Evolutionary conservation across 257 asterid genomes (phyloP), one percentile per base, ranked within the genome.

Genomic region (Mentha longifolia): DNA sequence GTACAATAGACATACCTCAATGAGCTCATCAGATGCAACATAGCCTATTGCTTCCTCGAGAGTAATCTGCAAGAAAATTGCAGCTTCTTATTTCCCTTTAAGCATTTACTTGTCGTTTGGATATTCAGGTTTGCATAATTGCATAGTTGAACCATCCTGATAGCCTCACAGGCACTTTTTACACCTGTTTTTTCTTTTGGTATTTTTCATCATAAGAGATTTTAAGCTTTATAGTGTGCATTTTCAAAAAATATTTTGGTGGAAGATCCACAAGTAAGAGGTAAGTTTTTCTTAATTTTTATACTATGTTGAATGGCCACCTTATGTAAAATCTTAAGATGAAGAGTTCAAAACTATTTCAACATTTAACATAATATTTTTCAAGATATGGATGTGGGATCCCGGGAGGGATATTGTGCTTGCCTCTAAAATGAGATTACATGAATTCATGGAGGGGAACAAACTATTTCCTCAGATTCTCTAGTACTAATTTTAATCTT

Each of bases 41-140:
- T 92, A 92, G 61, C 98, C 99, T 69, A 92, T 95, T 50, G 99
- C 99, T 83, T 95, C 99, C 79, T 95, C 99, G 9, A 95, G 95
- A 43, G 86, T 80, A 76, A 95, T 88, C 99, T 95, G 89, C 85
- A 76, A 69, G 56, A 78, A 76, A 71, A 11, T 43, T 4, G 61
- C 45, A 17, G 46, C 22, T 68, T 20, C 56, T 61, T 72, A 72
- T 50, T 49, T 42, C 45, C 19, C 54, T n/a, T 50, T 28, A 25
- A 41, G 19, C 56, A 15, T 37, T 9, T 3, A 41, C 9, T 10
- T 9, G 17, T 28, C 6, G 52, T 50, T 31, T 6, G 33, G 62
- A 52, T 22, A 13, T 45, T 46, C 25, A 8, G 49, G 0, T 51
- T 66, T 25, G 22, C 15, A 2, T n/a, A 50, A 14, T 16, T 6